phyloP scores from a whole-genome alignment of 2,329 filamentous ascomycete species.

The Clonostachys byssicola region DNA sequence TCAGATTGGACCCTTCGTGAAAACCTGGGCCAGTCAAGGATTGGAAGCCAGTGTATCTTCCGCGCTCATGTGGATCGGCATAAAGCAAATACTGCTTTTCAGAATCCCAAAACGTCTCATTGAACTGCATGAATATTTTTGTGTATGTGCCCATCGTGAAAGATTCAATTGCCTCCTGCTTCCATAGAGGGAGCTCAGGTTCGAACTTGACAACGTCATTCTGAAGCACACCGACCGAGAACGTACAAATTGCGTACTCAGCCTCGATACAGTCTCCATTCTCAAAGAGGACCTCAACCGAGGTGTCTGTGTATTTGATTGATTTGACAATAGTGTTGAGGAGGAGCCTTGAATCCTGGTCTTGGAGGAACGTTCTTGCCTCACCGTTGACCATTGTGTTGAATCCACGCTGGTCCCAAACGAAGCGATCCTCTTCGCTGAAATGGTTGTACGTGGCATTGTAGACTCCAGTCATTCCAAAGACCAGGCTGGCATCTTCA shows the following conservation, averaged over 20 bases:
- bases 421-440: constrained; percentile 57
- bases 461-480: constrained; percentile 43
- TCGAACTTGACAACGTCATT: constrained; percentile 53
- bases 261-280: constrained; percentile 54
- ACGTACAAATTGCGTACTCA: constrained; percentile 61
- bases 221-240: constrained; percentile 65
- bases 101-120: constrained; percentile 58
- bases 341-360: constrained; percentile 49
- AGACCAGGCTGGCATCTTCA: constrained; percentile 50
- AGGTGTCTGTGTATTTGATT: constrained; percentile 23
- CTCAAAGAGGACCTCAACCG: constrained; percentile 44
- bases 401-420: constrained; percentile 58
- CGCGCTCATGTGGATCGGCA: constrained; percentile 32
- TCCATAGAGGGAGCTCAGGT: constrained; percentile 59
- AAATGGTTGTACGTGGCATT: constrained; percentile 62
- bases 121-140: constrained; percentile 69
- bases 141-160: constrained; percentile 71
- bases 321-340: constrained; percentile 54
- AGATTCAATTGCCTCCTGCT: constrained; percentile 56
- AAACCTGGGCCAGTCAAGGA: constrained; percentile 55
- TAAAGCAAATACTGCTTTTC: constrained; percentile 39
- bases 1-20: constrained; percentile 55
- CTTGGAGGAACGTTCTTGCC: constrained; percentile 49
- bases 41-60: constrained; percentile 57
- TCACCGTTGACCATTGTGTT: constrained; percentile 52